phyloP scores from a whole-genome alignment of 176 grass and related monocot genomes.

The Hyparrhenia diplandra region DNA sequence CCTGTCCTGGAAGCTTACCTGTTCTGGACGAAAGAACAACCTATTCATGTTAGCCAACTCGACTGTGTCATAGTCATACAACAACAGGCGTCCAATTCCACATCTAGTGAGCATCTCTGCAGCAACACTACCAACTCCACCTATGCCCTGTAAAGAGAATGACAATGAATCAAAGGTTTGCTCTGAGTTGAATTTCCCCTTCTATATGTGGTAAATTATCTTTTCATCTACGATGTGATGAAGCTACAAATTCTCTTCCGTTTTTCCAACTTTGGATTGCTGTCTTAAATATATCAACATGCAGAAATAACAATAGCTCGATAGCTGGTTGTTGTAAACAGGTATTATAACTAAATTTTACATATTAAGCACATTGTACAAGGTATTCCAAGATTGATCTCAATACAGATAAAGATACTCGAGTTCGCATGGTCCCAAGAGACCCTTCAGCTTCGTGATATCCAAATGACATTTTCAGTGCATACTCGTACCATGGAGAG shows the following conservation, averaged over 20 bases:
- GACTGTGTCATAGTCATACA: conserved; percentile 97
- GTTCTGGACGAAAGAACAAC: conserved; percentile 95
- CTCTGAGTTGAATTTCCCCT: not conserved
- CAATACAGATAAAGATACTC: not conserved
- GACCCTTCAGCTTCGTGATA: not conserved
- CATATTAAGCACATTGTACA: not conserved
- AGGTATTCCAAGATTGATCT: not conserved
- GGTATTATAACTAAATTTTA: not conserved
- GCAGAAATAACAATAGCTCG: not conserved
- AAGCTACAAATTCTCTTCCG: not conserved
- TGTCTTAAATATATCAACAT: not conserved
- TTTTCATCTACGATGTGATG: not conserved
- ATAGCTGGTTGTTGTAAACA: not conserved
- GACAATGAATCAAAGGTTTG: not conserved
- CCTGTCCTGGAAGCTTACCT: conserved; percentile 46
- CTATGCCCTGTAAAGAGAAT: conserved; percentile 63
- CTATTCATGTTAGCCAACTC: conserved; percentile 99
- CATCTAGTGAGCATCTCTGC: conserved; percentile 98
- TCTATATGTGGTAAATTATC: not conserved
- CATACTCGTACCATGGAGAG: not conserved
- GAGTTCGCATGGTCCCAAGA: not conserved
- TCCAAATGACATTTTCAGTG: not conserved
- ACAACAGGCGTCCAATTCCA: conserved; percentile 87
- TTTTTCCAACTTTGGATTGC: not conserved
- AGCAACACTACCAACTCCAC: conserved; percentile 94